Evolutionary conservation across 345 rosid species (phyloP).

Genomic region (Gossypium anomalum): DNA sequence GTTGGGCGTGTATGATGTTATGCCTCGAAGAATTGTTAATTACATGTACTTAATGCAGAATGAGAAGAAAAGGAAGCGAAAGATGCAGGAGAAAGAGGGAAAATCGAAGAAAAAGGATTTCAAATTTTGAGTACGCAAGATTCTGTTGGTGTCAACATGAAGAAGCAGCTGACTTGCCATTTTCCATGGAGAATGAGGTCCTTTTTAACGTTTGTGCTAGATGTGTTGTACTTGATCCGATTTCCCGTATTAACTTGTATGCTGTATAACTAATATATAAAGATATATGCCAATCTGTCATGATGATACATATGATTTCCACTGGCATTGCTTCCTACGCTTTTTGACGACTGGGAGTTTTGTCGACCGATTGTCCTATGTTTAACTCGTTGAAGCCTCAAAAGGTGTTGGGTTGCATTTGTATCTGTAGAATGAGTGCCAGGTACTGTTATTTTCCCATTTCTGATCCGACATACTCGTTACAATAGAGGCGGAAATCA

Average conservation of each 20-base stretch:
- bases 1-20: background rate
- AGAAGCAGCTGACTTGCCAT: background rate
- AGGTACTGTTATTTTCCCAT: background rate
- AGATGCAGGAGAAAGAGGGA: constrained; percentile 89
- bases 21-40: background rate
- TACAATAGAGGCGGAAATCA: background rate
- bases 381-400: background rate
- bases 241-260: background rate
- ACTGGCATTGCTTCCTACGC: background rate
- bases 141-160: background rate
- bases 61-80: constrained; percentile 87
- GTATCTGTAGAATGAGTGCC: background rate
- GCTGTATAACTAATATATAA: background rate
- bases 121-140: constrained; percentile 46
- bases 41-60: constrained; percentile 47
- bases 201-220: background rate
- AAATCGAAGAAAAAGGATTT: constrained; percentile 94
- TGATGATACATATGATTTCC: background rate
- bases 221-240: background rate
- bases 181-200: background rate
- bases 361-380: background rate
- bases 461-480: background rate
- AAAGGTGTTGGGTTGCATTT: background rate
- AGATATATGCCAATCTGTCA: background rate
- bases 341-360: background rate